Conservation (phyloP, 2,329 filamentous ascomycete genomes). For the Fonsecaea pedrosoi region DNA sequence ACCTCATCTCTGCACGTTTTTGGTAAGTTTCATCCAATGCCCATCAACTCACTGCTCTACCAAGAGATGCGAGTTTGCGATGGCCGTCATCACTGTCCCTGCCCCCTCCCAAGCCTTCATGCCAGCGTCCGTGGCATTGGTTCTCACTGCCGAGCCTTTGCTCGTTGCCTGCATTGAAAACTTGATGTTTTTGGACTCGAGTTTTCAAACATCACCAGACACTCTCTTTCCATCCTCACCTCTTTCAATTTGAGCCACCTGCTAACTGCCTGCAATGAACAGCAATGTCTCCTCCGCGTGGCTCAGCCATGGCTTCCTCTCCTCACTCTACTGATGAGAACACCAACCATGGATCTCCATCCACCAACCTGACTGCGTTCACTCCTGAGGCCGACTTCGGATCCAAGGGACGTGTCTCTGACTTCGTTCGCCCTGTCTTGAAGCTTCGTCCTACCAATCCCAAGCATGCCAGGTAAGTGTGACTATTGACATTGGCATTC, state of each 20-base stretch:
- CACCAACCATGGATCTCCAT: constrained; percentile 63
- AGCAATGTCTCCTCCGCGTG: constrained; percentile 28
- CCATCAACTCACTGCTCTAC: constrained; percentile 1
- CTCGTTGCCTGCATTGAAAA: constrained; percentile 4
- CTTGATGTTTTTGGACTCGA: constrained; percentile 7
- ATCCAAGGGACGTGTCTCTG: constrained; percentile 45
- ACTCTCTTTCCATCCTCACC: neutral
- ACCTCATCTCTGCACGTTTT: neutral
- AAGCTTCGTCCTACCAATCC: constrained; percentile 2
- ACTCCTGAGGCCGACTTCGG: constrained; percentile 64
- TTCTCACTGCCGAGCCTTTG: neutral
- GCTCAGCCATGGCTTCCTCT: constrained; percentile 30
- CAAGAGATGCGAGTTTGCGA: constrained; percentile 14
- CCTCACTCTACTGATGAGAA: constrained; percentile 31
- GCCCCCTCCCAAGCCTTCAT: neutral
- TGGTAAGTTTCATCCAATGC: constrained; percentile 6
- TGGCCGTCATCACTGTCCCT: constrained; percentile 1
- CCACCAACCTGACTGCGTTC: constrained; percentile 68
- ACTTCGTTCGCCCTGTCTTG: constrained; percentile 30
- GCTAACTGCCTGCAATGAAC: constrained; percentile 2
- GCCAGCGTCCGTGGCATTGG: neutral
- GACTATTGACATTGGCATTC: neutral
- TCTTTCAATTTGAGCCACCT: neutral
- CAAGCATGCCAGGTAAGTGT: constrained; percentile 24
- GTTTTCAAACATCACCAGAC: constrained; percentile 1